phyloP scores from a whole-genome alignment of 2,329 filamentous ascomycete genomes.

The Neurospora sp. region DNA sequence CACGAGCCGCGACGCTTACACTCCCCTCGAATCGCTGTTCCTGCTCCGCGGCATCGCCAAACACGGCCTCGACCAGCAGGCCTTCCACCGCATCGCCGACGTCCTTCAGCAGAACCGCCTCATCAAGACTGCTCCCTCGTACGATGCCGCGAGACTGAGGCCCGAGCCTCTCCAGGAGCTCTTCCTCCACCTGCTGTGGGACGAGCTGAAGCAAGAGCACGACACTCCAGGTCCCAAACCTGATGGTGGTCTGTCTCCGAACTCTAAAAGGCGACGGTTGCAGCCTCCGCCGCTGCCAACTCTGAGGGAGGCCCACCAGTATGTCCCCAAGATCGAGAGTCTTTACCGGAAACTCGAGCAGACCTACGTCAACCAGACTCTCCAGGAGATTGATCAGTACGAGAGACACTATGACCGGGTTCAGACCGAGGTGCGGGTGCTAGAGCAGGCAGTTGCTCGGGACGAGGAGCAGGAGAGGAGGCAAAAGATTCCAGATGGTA shows the following conservation, averaged over 20 bases:
- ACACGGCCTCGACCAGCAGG: constrained; percentile 21
- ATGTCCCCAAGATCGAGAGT: constrained; percentile 57
- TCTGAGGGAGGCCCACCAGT: constrained; percentile 55
- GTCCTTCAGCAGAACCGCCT: constrained; percentile 63
- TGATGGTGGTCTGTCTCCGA: constrained; percentile 40
- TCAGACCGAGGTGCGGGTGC: constrained; percentile 53
- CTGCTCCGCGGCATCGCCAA: constrained; percentile 24
- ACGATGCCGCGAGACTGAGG: constrained; percentile 63
- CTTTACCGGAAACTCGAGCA: constrained; percentile 67
- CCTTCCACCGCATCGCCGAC: constrained; percentile 32
- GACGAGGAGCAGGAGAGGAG: constrained; percentile 5
- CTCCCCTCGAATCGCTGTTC: constrained; percentile 26
- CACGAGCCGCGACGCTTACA: constrained; percentile 19
- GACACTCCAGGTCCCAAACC: constrained; percentile 26
- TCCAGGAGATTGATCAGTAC: constrained; percentile 63
- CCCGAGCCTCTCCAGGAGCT: constrained; percentile 70
- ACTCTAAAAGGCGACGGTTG: constrained; percentile 65
- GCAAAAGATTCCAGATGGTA: constrained; percentile 2
- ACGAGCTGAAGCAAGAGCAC: constrained; percentile 53
- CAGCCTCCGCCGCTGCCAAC: constrained; percentile 53
- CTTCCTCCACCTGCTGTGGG: constrained; percentile 65
- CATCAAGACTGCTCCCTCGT: constrained; percentile 59
- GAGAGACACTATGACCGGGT: constrained; percentile 57
- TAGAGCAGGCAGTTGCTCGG: constrained; percentile 23
- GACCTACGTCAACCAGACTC: constrained; percentile 59